Conservation (phyloP, 805 yeast genomes). For the Yamadazyma kitorensis region DNA sequence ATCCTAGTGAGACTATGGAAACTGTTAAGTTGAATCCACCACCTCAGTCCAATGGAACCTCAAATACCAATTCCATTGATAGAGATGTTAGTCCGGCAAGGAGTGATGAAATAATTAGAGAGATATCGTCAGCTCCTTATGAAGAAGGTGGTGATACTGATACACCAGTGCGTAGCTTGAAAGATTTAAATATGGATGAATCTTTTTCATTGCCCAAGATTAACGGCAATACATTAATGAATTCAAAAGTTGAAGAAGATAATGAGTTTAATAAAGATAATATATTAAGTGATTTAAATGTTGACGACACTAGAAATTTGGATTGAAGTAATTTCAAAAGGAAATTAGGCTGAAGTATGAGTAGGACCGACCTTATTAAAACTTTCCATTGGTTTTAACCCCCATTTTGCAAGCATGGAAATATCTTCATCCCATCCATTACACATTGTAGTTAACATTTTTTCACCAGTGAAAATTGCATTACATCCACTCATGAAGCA, state of each 20-base stretch:
- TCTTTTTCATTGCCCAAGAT: conserved; percentile 51
- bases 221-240: conserved; percentile 16
- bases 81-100: conserved; percentile 4
- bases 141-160: not conserved
- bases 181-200: conserved; percentile 39
- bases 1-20: conserved; percentile 8
- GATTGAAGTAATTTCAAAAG: too few species aligned
- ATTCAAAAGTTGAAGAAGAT: conserved; percentile 4
- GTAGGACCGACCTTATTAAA: conserved; percentile 1
- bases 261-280: conserved; percentile 4
- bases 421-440: conserved; percentile 83
- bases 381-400: conserved; percentile 55
- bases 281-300: conserved; percentile 8
- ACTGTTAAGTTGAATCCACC: conserved; percentile 7
- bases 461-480: conserved; percentile 79
- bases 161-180: conserved; percentile 3
- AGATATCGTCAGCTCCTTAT: not conserved
- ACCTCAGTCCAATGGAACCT: not conserved
- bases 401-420: conserved; percentile 67
- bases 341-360: too few species aligned
- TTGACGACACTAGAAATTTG: too few species aligned
- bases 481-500: conserved; percentile 78
- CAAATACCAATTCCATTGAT: conserved; percentile 3
- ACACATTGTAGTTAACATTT: conserved; percentile 79
- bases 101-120: conserved; percentile 1